A percentile compares a stretch with the other conserved stretches of the same genome.
phyloP scores from a whole-genome alignment of 1,284 basidiomycete genomes.

The Ceratobasidium sp. region DNA sequence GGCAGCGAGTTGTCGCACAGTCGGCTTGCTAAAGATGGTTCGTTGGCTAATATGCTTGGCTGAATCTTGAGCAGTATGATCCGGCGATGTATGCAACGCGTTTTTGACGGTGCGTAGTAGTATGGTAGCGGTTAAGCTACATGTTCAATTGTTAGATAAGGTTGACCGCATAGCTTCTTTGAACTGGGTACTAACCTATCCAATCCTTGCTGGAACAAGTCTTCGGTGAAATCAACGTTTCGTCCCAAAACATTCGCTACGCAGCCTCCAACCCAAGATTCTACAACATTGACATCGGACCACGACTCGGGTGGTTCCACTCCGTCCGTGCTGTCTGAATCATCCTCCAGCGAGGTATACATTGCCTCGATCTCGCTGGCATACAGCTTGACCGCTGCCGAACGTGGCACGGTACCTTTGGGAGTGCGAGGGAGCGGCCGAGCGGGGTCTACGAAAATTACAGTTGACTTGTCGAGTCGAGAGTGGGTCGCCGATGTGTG shows the following conservation, averaged over 20 bases:
- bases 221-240: background rate
- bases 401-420: conserved; percentile 27
- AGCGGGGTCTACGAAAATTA: background rate
- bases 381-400: conserved; percentile 29
- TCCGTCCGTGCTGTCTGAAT: background rate
- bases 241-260: background rate
- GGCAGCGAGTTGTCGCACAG: background rate
- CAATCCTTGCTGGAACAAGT: conserved; percentile 32
- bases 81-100: background rate
- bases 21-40: conserved; percentile 12
- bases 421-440: conserved; percentile 27
- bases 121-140: conserved; percentile 11
- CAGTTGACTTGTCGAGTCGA: conserved; percentile 52
- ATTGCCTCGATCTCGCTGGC: conserved; percentile 38
- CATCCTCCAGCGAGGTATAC: conserved; percentile 35
- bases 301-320: background rate
- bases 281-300: background rate
- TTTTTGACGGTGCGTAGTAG: background rate
- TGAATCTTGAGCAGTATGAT: background rate
- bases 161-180: background rate
- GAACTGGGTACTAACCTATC: background rate
- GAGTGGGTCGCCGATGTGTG: conserved; percentile 51
- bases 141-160: background rate
- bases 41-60: conserved; percentile 3
- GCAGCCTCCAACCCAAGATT: background rate